Percentiles rank a stretch among this genome's conserved stretches.
Conservation (phyloP, 441 rosid genomes). For the Syzygium malaccense region DNA sequence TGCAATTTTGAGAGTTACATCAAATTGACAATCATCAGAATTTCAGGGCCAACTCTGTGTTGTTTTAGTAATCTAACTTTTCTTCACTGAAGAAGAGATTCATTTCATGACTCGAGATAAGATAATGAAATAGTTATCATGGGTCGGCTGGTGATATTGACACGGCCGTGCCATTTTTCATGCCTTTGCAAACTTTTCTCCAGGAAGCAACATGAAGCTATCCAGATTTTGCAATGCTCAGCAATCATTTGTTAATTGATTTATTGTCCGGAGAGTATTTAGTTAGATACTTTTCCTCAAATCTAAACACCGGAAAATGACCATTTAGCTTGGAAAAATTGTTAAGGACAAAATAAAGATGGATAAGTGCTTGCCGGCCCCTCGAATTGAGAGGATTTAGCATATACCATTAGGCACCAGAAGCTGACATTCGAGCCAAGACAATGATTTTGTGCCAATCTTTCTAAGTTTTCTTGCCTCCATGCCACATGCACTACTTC, state of each 20-base stretch:
- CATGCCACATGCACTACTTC: not conserved
- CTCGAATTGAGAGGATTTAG: not conserved
- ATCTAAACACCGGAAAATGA: not conserved
- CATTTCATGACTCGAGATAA: not conserved
- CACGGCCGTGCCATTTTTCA: not conserved
- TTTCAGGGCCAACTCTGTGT: not conserved
- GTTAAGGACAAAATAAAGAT: not conserved
- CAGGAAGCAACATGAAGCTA: not conserved
- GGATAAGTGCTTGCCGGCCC: not conserved
- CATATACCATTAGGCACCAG: not conserved
- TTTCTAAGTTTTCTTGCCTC: not conserved
- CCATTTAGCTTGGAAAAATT: not conserved
- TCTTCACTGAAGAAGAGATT: not conserved
- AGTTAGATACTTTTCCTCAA: not conserved
- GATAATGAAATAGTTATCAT: not conserved
- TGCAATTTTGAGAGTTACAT: not conserved
- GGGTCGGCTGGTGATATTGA: not conserved
- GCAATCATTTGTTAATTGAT: not conserved
- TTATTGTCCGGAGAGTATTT: not conserved
- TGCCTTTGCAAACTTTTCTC: not conserved
- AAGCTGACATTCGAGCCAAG: not conserved
- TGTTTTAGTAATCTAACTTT: not conserved
- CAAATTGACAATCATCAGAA: not conserved
- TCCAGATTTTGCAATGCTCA: not conserved
- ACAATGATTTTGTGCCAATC: not conserved